Evolutionary conservation across 176 grass and related monocot species (phyloP).

Genomic region (Urochloa ruziziensis): DNA sequence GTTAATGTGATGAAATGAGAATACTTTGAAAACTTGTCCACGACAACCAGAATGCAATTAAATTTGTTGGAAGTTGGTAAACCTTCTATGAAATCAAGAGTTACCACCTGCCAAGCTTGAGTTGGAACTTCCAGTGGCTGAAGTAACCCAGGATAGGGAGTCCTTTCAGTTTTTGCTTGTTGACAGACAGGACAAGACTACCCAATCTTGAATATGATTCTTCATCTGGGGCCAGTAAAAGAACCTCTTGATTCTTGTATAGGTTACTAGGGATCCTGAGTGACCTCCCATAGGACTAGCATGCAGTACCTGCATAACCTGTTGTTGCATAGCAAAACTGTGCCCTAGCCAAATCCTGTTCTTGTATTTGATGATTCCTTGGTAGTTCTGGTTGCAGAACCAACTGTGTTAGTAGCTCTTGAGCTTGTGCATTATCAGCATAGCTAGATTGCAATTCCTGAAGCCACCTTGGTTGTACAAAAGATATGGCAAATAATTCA

Average conservation of each 20-base stretch:
- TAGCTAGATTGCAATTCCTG: no score
- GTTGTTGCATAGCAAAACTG: not conserved
- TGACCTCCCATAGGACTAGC: not conserved
- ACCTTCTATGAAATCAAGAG: not conserved
- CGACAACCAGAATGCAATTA: no score
- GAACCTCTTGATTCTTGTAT: not conserved
- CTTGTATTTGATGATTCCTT: not conserved
- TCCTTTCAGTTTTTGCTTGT: not conserved
- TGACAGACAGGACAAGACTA: not conserved
- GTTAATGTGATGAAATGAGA: no score
- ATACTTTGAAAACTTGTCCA: no score
- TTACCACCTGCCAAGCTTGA: not conserved
- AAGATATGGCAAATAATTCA: not conserved
- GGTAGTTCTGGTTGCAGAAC: fast-evolving
- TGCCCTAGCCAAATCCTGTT: not conserved
- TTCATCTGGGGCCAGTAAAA: not conserved
- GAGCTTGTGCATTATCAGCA: not conserved
- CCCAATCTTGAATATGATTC: not conserved
- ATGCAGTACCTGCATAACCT: not conserved
- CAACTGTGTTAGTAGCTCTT: not conserved
- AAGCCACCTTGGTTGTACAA: not conserved
- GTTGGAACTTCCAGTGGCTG: not conserved
- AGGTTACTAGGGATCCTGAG: not conserved
- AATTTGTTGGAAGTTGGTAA: not conserved
- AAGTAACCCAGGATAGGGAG: not conserved